Evolutionary conservation across 345 rosid genomes (phyloP), one percentile per base, ranked within the genome.

Genomic region (Eucalyptus albens): DNA sequence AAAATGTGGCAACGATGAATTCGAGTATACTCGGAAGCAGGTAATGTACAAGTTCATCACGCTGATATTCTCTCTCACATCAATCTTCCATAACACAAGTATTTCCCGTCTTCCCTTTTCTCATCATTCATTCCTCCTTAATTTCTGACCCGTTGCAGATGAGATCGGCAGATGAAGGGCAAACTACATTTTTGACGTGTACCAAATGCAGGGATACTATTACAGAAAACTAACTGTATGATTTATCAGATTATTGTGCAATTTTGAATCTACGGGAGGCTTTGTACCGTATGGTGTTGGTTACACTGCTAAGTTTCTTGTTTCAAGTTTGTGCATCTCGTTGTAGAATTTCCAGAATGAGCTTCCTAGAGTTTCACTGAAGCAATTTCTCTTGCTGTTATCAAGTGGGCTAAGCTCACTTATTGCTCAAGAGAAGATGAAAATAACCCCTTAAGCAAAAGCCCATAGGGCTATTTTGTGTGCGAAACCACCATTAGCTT

Each of bases 141-240:
- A 60, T 47, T 51, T 81, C 19, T 15, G 40, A 16, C 55, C 80
- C 2, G 49, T 88, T 60, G 47, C 94, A 94, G 94, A 91, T 89
- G 90, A 92, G 94, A 92, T 94, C 95, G 50, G 94, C 94, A 3
- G 94, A 93, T 88, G 95, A 94, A 89, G 95, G 95, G 50, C 93
- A 91, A 55, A 92, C 93, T 17, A 92, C 91, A 49, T 91, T 90
- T 62, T 89, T 88, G 45, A 45, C 60, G 2, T 93, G 95, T 91
- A 92, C 93, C 13, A 86, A 87, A 12, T 93, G 94, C 82, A 62
- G 87, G 37, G 81, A 89, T 60, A 86, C 89, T 21, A 50, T 72
- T 33, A 53, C 21, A 3, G 86, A 44, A 80, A 80, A 80, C 86
- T 72, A 81, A 88, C 50, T 26, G 26, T 13, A 26, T 24, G 37